phyloP scores from a whole-genome alignment of 1,284 basidiomycete species.

The Grifola frondosa region DNA sequence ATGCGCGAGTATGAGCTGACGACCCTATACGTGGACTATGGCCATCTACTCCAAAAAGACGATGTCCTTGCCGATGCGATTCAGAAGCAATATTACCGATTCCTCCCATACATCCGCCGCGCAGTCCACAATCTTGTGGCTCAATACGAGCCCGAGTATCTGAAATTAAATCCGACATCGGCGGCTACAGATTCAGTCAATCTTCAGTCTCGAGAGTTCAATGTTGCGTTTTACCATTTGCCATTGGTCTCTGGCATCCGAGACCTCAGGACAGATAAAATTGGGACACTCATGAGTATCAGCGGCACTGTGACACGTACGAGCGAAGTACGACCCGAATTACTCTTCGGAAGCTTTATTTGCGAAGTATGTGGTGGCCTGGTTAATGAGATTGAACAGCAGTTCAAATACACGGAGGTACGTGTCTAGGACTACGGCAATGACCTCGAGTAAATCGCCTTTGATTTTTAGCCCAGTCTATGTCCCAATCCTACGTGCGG shows the following conservation, averaged over 20 bases:
- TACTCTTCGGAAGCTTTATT: constrained; percentile 91
- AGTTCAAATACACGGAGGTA: constrained; percentile 99
- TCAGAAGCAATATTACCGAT: constrained; percentile 93
- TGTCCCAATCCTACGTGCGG: constrained; percentile 94
- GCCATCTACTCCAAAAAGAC: constrained; percentile 87
- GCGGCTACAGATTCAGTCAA: constrained; percentile 82
- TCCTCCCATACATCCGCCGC: constrained; percentile 90
- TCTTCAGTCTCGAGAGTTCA: constrained; percentile 90
- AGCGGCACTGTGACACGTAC: constrained; percentile 97
- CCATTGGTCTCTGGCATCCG: constrained; percentile 93
- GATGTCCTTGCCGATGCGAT: constrained; percentile 93
- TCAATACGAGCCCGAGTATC: constrained; percentile 87
- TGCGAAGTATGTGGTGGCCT: constrained; percentile 87
- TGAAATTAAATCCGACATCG: constrained; percentile 85
- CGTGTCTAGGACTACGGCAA: constrained; percentile 11
- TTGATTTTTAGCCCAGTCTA: constrained; percentile 71
- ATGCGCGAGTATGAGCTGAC: constrained; percentile 93
- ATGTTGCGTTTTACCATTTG: constrained; percentile 95
- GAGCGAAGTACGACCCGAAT: constrained; percentile 94
- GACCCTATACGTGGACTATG: constrained; percentile 95
- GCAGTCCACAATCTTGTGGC: constrained; percentile 89
- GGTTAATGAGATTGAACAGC: constrained; percentile 96
- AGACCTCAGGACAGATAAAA: constrained; percentile 90
- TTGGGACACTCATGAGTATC: constrained; percentile 91
- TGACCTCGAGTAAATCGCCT: constrained; percentile 5